Conservation (phyloP, 495 filamentous ascomycete genomes). For the Podospora conica region DNA sequence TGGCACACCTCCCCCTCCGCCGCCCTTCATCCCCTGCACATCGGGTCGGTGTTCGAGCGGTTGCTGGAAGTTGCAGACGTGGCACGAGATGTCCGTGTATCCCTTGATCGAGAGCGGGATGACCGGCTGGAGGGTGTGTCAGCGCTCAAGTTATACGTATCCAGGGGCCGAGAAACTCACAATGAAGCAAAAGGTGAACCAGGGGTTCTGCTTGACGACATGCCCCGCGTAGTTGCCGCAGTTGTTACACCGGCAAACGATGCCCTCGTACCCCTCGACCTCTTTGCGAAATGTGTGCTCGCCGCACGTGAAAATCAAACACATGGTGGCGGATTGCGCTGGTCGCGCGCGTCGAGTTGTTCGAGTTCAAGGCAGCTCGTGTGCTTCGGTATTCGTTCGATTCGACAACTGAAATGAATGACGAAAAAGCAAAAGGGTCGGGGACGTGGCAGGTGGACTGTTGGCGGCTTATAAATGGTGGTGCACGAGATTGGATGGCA, state of each 20-base stretch:
- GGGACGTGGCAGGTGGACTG: background rate
- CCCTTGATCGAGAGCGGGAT: slow-evolving; percentile 50
- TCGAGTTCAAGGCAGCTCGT: background rate
- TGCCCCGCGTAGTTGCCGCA: slow-evolving; percentile 49
- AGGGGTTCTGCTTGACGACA: slow-evolving; percentile 48
- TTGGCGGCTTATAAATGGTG: background rate
- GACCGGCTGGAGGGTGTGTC: slow-evolving; percentile 37
- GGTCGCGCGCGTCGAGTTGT: background rate
- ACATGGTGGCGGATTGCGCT: slow-evolving; percentile 34
- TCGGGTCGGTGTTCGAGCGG: slow-evolving; percentile 48
- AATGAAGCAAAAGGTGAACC: slow-evolving; percentile 56
- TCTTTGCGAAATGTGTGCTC: slow-evolving; percentile 51
- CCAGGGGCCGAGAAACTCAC: slow-evolving; percentile 26
- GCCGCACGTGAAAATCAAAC: slow-evolving; percentile 53
- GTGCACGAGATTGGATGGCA: background rate
- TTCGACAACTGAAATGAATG: background rate
- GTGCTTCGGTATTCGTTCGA: background rate
- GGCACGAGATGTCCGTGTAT: slow-evolving; percentile 49
- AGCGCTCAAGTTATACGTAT: background rate
- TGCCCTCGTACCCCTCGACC: slow-evolving; percentile 47
- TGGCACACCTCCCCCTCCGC: slow-evolving; percentile 36
- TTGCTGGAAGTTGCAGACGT: slow-evolving; percentile 51
- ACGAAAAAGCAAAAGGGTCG: background rate
- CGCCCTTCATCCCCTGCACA: slow-evolving; percentile 40
- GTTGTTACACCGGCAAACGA: slow-evolving; percentile 51